These are phyloP conservation scores for Neofusicoccum ribis DNA, from an alignment of 2,329 filamentous ascomycete genomes.

Conservation along the genomic window DNA sequence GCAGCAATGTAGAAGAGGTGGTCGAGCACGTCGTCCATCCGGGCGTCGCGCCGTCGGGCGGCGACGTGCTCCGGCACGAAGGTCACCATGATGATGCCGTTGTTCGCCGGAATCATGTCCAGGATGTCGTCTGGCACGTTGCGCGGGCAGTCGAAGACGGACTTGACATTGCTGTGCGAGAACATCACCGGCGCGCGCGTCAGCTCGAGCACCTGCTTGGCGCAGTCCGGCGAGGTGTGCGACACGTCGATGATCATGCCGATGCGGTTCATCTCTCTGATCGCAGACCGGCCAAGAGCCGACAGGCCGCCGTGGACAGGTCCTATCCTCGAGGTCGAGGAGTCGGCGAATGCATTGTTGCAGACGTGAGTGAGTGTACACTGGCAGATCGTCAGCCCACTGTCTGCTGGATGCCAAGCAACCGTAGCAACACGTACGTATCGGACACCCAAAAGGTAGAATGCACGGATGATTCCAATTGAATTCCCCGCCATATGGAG, in stretches of 20 bases:
- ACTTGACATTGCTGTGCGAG: neutral
- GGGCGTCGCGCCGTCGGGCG: neutral
- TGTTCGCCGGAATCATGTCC: slow-evolving; percentile 23
- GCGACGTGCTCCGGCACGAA: slow-evolving; percentile 25
- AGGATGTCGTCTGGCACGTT: slow-evolving; percentile 28
- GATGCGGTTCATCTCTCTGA: slow-evolving; percentile 41
- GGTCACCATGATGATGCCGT: slow-evolving; percentile 28
- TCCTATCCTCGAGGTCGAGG: slow-evolving; percentile 22
- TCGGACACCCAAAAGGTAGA: slow-evolving; percentile 39
- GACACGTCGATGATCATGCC: slow-evolving; percentile 28
- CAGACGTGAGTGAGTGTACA: slow-evolving; percentile 26
- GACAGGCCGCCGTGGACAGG: neutral
- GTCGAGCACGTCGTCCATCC: slow-evolving; percentile 26
- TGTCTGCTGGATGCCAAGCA: neutral
- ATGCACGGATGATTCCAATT: slow-evolving; percentile 38
- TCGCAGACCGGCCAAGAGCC: slow-evolving; percentile 28
- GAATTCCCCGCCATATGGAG: slow-evolving; percentile 38
- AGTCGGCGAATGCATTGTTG: slow-evolving; percentile 26
- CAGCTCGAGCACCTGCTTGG: neutral
- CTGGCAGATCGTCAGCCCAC: neutral
- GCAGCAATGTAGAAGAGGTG: slow-evolving; percentile 39
- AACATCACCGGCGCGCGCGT: slow-evolving; percentile 17
- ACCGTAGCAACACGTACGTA: slow-evolving; percentile 32
- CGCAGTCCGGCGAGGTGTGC: slow-evolving; percentile 6
- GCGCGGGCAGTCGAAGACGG: slow-evolving; percentile 9